Conservation (phyloP, 768 basidiomycete species). For the Leccinum imitatum region DNA sequence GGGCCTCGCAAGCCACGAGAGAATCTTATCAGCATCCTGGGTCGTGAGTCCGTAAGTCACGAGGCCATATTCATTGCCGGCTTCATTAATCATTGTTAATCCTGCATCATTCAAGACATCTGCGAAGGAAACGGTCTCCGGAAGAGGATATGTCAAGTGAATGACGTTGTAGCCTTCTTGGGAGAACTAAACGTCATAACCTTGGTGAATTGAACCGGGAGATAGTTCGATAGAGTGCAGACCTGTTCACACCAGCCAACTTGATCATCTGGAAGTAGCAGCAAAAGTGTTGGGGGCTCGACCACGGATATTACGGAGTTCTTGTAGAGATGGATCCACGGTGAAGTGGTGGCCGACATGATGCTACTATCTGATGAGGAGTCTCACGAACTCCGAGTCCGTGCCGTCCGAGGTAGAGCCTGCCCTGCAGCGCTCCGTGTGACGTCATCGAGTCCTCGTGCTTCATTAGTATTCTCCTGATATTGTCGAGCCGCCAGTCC, state of each 20-base stretch:
- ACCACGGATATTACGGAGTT: constrained; percentile 34
- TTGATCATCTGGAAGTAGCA: constrained; percentile 32
- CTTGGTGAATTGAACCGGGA: background rate
- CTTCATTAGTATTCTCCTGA: no score
- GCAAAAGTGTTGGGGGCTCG: constrained; percentile 31
- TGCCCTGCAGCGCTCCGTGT: background rate
- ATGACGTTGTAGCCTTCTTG: constrained; percentile 42
- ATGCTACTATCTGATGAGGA: background rate
- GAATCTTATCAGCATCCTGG: constrained; percentile 22
- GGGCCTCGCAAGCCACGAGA: constrained; percentile 6
- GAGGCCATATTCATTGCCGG: constrained; percentile 27
- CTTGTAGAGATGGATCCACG: constrained; percentile 17
- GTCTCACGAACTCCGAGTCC: background rate
- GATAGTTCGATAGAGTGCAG: background rate
- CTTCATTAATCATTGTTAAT: constrained; percentile 8
- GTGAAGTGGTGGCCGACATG: constrained; percentile 7
- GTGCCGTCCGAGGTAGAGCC: background rate
- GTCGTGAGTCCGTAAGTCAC: constrained; percentile 32
- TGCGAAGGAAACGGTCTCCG: constrained; percentile 13
- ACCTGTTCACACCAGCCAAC: constrained; percentile 40
- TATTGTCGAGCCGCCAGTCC: no score
- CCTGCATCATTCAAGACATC: constrained; percentile 20
- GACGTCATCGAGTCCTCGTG: background rate
- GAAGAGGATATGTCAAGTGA: constrained; percentile 29
- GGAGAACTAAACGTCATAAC: constrained; percentile 27